A percentile compares a stretch with the other conserved stretches of the same genome.
phyloP scores from a whole-genome alignment of 345 rosid genomes.

The Passiflora organensis region DNA sequence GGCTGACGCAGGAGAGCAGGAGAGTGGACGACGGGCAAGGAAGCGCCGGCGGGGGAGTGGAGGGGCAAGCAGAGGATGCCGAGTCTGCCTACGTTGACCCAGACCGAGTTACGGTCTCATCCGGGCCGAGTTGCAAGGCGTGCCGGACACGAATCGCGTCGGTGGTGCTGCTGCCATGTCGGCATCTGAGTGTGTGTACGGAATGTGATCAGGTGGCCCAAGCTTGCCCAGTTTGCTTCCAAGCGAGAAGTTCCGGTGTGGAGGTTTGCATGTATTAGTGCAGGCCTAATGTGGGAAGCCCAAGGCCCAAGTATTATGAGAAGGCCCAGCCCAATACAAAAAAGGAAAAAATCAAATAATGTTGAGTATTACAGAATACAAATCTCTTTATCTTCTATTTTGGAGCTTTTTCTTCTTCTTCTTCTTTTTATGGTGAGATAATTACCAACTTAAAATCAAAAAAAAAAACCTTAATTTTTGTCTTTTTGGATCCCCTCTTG shows the following conservation, averaged over 20 bases:
- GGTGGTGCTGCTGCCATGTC: conserved; percentile 85
- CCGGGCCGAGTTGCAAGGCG: conserved; percentile 47
- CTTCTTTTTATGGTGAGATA: not conserved
- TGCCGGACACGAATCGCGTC: conserved; percentile 58
- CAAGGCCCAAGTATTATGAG: not conserved
- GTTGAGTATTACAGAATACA: not conserved
- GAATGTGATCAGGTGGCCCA: conserved; percentile 56
- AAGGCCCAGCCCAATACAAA: conserved; percentile 5
- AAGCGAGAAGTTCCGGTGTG: conserved; percentile 58
- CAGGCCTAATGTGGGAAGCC: not conserved
- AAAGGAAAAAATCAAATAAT: conserved; percentile 4
- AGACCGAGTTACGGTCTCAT: conserved; percentile 37
- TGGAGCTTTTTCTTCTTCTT: too few relatives aligned
- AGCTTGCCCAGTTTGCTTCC: conserved; percentile 76
- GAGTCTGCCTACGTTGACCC: conserved; percentile 86
- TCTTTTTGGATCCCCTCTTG: not conserved
- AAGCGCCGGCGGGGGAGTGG: conserved; percentile 27
- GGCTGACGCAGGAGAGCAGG: conserved; percentile 35
- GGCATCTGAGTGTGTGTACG: conserved; percentile 72
- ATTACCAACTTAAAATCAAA: conserved; percentile 1
- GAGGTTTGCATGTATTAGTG: conserved; percentile 49
- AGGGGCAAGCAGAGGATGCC: conserved; percentile 66
- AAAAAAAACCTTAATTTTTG: not conserved
- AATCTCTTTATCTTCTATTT: not conserved
- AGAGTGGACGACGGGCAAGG: conserved; percentile 31